Conservation (phyloP, 305 asterid genomes). For the Fraxinus xanthoxyloides region DNA sequence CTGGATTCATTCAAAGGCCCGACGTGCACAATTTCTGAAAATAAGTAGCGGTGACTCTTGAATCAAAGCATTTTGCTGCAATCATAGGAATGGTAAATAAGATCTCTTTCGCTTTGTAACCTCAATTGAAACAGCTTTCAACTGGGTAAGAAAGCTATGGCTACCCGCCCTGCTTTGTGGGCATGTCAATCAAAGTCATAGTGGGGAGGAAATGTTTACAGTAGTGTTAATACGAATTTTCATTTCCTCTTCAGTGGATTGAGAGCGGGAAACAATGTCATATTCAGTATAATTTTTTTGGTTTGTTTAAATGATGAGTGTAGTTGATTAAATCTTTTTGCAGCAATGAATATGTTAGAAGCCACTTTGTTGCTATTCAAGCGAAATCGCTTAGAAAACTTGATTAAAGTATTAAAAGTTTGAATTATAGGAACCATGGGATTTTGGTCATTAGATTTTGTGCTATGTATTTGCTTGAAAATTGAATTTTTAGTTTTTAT, state of each 20-base stretch:
- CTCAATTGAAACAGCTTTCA: not conserved
- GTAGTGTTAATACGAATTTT: not conserved
- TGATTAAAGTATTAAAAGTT: not conserved
- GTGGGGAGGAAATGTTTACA: not conserved
- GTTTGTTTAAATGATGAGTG: not conserved
- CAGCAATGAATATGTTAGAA: not conserved
- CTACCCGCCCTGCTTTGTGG: not conserved
- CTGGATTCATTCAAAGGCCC: not conserved
- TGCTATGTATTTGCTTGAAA: not conserved
- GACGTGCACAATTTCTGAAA: too few species aligned
- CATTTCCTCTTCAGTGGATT: not conserved
- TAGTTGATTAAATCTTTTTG: not conserved
- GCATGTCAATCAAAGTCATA: not conserved
- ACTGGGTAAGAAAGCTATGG: not conserved
- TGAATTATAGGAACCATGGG: not conserved
- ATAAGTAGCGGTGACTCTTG: not conserved
- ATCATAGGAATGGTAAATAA: not conserved
- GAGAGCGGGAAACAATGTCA: not conserved
- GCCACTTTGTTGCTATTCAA: not conserved
- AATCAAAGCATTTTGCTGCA: not conserved
- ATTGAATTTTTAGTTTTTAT: not conserved
- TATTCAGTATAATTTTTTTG: not conserved
- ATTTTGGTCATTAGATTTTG: not conserved
- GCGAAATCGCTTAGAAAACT: not conserved
- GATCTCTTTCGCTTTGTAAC: not conserved